Base-by-base conservation (phyloP, 2,329 filamentous ascomycete genomes). In the Fonsecaea monophora region DNA sequence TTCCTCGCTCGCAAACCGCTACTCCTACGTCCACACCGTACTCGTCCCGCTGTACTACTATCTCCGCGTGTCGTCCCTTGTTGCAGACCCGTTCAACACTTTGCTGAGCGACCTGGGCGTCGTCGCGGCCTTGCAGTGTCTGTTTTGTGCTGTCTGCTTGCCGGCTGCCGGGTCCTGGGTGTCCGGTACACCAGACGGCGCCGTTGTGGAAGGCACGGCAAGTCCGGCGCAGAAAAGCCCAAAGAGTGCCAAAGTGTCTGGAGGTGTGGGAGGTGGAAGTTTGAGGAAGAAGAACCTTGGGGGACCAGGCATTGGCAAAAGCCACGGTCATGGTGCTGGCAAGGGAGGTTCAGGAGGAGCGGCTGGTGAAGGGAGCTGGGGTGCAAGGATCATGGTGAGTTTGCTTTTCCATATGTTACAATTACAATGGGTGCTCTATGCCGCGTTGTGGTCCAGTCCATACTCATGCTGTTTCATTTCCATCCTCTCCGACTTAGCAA, bases 1-100 rank as follows among this genome's bases (percentile, higher is more conserved):
- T 34, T 83, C 78, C 30, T 75, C 80, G n/a, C 69, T 81, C 21
- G 83, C 86, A 2, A 82, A 79, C 59, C 76, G 85, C 25, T 85
- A 90, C 74, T 86, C 89, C 12, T 84, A 92, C 74, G 77, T 87
- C 21, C 91, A 96, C 72, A 89, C 91, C 0, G 78, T 85, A 32
- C 78, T 92, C 10, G 82, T 96, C 35, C 83, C 92, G 35, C 84
- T 84, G 9, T 78, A 90, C 40, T 89, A 90, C 75, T 83, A 85
- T 54, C 75, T 86, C 69, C 85, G 85, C 45, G 94, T 96, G 78
- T 76, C 80, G 40, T 80, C 84, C 18, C 82, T 96, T 32, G 90
- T 96, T 34, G 81, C 83, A 15, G 86, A 94, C 70, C 92, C 93
- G 0, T 85, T 90, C 2, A 78, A 84, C 15, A 85, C 89, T 6